Evolutionary conservation across 148 eudicot genomes (phyloP), one percentile per base, ranked within the genome.

Genomic region (Gaultheria prostrata): DNA sequence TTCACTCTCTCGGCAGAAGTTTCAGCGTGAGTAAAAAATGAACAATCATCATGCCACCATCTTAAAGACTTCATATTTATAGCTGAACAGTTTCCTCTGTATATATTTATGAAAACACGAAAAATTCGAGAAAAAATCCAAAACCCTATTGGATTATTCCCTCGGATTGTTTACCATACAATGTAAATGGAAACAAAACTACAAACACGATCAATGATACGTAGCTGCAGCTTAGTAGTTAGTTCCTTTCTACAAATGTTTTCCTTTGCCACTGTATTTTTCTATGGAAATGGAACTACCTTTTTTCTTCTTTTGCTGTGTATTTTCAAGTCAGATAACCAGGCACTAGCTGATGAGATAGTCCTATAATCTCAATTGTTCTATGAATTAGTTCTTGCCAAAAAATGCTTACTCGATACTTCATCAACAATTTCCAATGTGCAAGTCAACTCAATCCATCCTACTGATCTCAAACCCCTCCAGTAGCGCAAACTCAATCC

Each of bases 401-500:
- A 71, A 71, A n/a, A 17, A 48, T 81, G 77, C 48, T 30, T 69
- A 5, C 28, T 46, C 11, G 4, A 28, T 6, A 21, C 15, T 32
- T 54, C 9, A 17, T 35, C 26, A n/a, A n/a, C n/a, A n/a, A n/a
- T n/a, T n/a, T n/a, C n/a, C n/a, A n/a, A n/a, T n/a, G n/a, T n/a
- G n/a, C n/a, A n/a, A n/a, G n/a, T n/a, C n/a, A 49, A 76, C n/a
- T 56, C 49, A 17, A 43, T 61, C 21, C 12, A 21, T 59, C 15
- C 50, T 72, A n/a, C n/a, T 10, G 30, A 72, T 33, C 82, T 21
- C 26, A 3, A 10, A 72, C 24, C 28, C 20, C 18, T 6, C 4
- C 18, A 61, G 14, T n/a, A 43, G 45, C 30, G 48, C 26, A 21
- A 84, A 51, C 73, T 84, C 45, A 84, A 46, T 76, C n/a, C 82